Conservation (phyloP, 306 rosid species). For the Castanea mollissima region DNA sequence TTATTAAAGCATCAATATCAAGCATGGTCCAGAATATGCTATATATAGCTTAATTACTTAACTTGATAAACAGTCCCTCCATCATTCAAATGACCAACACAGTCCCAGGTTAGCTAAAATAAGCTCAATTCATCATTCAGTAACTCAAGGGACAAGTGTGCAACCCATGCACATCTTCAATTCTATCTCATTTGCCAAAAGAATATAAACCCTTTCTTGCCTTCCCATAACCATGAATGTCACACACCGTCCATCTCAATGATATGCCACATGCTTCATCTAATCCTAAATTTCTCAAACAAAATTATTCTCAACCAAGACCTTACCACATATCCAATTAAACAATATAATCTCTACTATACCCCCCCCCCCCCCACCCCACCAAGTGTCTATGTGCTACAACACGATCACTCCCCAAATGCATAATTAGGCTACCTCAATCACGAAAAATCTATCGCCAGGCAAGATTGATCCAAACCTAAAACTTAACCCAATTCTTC, state of each 20-base stretch:
- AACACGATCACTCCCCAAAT: background rate
- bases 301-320: background rate
- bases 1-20: background rate
- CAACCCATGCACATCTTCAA: constrained; percentile 1
- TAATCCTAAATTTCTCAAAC: background rate
- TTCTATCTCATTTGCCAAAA: constrained; percentile 2
- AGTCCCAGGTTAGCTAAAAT: background rate
- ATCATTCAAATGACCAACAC: background rate
- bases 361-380: too few relatives aligned
- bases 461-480: background rate
- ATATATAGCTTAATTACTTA: background rate
- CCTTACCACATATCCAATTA: too few relatives aligned
- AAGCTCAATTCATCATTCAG: constrained; percentile 1
- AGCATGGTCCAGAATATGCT: background rate
- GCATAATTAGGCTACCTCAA: background rate
- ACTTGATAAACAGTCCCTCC: background rate
- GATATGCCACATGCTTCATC: background rate
- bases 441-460: background rate
- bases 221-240: background rate
- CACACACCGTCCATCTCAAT: background rate
- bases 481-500: too few relatives aligned
- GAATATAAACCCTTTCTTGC: background rate
- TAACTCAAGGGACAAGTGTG: background rate
- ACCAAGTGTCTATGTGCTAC: background rate
- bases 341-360: too few relatives aligned